Conservation (phyloP, 345 rosid genomes). For the Hibiscus trionum region DNA sequence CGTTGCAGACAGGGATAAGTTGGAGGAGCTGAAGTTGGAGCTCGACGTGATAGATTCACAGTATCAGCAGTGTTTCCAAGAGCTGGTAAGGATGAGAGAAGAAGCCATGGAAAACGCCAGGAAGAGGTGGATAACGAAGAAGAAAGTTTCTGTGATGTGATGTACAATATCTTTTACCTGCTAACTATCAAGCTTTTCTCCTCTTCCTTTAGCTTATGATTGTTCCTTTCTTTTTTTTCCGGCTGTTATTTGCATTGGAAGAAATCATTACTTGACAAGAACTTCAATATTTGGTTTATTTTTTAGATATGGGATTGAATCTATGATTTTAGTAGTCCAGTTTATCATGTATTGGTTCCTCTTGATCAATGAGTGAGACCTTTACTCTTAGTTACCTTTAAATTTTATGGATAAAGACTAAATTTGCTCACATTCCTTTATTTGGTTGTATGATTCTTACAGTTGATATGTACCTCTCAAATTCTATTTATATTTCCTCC, state of each 20-base stretch:
- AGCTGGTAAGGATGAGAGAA: slow-evolving; percentile 56
- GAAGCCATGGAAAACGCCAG: slow-evolving; percentile 55
- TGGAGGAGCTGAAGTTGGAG: slow-evolving; percentile 44
- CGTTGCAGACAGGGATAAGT: slow-evolving; percentile 29
- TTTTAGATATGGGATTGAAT: neutral
- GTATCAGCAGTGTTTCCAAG: slow-evolving; percentile 46
- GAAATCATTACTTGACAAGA: neutral
- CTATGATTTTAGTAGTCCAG: neutral
- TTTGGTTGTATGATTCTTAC: neutral
- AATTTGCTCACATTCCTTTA: too few species aligned
- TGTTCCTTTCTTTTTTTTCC: neutral
- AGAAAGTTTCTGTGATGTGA: slow-evolving; percentile 29
- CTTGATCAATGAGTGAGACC: neutral
- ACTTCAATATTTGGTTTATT: slow-evolving; percentile 11
- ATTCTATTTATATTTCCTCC: neutral
- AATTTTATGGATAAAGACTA: neutral
- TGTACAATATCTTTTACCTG: neutral
- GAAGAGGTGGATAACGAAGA: slow-evolving; percentile 52
- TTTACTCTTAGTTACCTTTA: neutral
- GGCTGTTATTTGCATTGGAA: neutral
- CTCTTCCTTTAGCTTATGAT: neutral
- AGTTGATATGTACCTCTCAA: neutral
- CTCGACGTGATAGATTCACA: slow-evolving; percentile 45
- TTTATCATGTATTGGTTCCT: neutral
- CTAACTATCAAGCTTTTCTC: neutral